Evolutionary conservation across 768 basidiomycete genomes (phyloP), one percentile per base, ranked within the genome.

Genomic region (Filobasidium wieringae): DNA sequence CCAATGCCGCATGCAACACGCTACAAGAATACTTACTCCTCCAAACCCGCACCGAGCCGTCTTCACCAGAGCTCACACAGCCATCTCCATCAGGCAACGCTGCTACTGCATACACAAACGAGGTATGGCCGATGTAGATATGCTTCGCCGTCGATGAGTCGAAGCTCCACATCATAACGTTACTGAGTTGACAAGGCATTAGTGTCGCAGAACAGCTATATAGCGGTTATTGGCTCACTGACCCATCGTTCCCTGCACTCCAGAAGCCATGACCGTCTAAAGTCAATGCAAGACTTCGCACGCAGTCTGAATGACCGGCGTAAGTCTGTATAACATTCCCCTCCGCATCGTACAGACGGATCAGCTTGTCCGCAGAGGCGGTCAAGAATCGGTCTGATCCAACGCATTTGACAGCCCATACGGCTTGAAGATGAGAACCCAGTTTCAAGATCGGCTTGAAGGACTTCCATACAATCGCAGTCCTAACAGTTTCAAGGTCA

Each of bases 231-330:
- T 14, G n/a, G 39, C 26, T 47, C 2, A 64, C 76, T 60, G 57
- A 87, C 88, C 86, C 87, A 71, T 99, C 95, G 66, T 99, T 97
- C 15, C 87, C 87, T 63, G 88, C 93, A 40, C 89, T 95, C 50
- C 87, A 95, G 71, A 99, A 99, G 6, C 57, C 88, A 62, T 54
- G 58, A 17, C 55, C 82, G 68, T 89, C 86, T 14, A 85, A 83
- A 26, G 92, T 78, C 52, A 87, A 72, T 1, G 85, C 82, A 32
- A 99, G 74, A 6, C 84, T 86, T 62, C 95, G 84, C 17, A 99
- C 93, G 41, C 89, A 89, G 67, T 93, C 91, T 61, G 80, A 82
- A 72, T 99, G 95, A 2, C 92, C 93, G 34, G 78, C 78, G 70
- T 82, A 97, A 9, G 84, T 88, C 41, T 81, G 81, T 9, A 89